Conservation (phyloP, 1,139 yeast species). For the Debaryomyces coudertii region DNA sequence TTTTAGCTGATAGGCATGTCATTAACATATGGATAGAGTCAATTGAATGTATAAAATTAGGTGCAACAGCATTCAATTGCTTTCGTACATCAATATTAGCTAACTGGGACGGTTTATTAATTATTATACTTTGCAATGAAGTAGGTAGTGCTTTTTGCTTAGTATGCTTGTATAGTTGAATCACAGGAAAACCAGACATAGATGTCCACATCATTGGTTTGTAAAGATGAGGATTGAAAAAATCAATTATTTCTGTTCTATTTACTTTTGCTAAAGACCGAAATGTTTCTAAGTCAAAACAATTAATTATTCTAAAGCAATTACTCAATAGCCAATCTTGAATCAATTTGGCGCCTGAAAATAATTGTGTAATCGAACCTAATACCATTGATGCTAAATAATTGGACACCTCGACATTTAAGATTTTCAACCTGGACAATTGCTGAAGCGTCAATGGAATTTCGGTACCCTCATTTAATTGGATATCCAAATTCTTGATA, state of each 20-base stretch:
- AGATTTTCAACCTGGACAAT: constrained; percentile 3
- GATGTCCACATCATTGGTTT: constrained; percentile 51
- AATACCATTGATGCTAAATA: constrained; percentile 34
- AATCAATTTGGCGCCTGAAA: constrained; percentile 36
- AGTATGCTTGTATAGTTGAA: constrained; percentile 37
- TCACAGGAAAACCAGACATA: constrained; percentile 45
- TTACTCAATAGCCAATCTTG: constrained; percentile 43
- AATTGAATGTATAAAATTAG: constrained; percentile 49
- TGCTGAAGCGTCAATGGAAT: background rate
- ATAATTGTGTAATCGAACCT: constrained; percentile 37
- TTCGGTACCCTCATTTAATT: background rate
- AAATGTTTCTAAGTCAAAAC: constrained; percentile 29
- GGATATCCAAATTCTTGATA: constrained; percentile 14
- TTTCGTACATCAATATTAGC: constrained; percentile 33
- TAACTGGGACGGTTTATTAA: constrained; percentile 20
- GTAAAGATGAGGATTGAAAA: constrained; percentile 21
- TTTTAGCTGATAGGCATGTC: constrained; percentile 33
- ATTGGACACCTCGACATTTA: constrained; percentile 17
- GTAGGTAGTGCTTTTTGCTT: constrained; percentile 23
- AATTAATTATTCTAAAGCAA: constrained; percentile 31
- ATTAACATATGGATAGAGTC: constrained; percentile 46
- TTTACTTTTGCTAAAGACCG: constrained; percentile 13
- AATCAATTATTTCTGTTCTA: constrained; percentile 16
- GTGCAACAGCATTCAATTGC: constrained; percentile 46
- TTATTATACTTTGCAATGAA: constrained; percentile 29